These are phyloP conservation scores for Dissoconium aciculare DNA, from an alignment of 2,329 filamentous ascomycete species.

Conservation along the genomic window DNA sequence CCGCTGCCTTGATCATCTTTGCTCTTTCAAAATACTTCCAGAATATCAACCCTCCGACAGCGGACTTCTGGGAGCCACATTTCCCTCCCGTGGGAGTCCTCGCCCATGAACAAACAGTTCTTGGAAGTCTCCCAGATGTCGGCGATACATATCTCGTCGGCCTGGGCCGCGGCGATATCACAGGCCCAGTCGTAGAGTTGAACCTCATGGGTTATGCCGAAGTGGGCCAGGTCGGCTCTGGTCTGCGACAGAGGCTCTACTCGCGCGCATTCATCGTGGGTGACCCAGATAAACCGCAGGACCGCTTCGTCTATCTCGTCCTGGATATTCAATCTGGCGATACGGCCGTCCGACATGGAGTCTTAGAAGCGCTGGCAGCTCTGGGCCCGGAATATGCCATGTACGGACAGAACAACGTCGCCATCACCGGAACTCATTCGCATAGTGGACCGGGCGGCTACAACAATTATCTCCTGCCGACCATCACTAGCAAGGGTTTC, in stretches of 20 bases:
- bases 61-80: conserved; percentile 9
- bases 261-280: conserved; percentile 81
- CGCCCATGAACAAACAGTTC: too few relatives aligned
- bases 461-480: conserved; percentile 86
- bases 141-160: conserved; percentile 43
- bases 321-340: conserved; percentile 80
- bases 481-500: conserved; percentile 79
- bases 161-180: conserved; percentile 58
- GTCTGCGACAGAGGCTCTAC: conserved; percentile 74
- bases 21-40: conserved; percentile 10
- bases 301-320: conserved; percentile 75
- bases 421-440: conserved; percentile 83
- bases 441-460: conserved; percentile 85
- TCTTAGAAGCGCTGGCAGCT: conserved; percentile 55
- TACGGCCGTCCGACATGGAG: conserved; percentile 75
- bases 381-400: conserved; percentile 58
- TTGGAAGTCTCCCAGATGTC: too few relatives aligned
- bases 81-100: too few relatives aligned
- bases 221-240: conserved; percentile 64
- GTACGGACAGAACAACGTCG: conserved; percentile 69
- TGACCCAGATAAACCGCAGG: conserved; percentile 46
- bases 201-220: conserved; percentile 89
- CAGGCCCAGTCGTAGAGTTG: conserved; percentile 73
- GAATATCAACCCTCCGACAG: conserved; percentile 8
- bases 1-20: conserved; percentile 9